A percentile compares a stretch with the other conserved stretches of the same genome.
These are phyloP conservation scores for Plasmodium vinckei DNA, from an alignment of 169 alveolate genomes.

Conservation along the genomic window DNA sequence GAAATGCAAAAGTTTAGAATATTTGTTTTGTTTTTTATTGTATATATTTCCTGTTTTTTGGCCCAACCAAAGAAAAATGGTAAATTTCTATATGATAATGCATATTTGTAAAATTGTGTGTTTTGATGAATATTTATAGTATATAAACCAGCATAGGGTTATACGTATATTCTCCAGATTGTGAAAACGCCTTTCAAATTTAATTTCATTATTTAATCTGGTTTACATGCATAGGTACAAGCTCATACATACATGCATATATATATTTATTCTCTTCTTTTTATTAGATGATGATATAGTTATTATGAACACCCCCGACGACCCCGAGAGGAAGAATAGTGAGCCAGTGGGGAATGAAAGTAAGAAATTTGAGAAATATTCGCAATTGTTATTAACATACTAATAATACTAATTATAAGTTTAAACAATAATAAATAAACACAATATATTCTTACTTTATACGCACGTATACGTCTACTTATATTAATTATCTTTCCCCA, in stretches of 20 bases:
- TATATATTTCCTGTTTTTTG: slow-evolving; percentile 42
- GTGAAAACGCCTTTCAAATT: too few species aligned
- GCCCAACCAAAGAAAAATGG: slow-evolving; percentile 42
- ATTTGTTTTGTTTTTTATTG: slow-evolving; percentile 29
- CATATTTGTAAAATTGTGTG: not conserved
- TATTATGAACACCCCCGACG: slow-evolving; percentile 25
- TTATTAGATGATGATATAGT: slow-evolving; percentile 44
- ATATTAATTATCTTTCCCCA: too few species aligned
- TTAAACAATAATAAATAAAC: too few species aligned
- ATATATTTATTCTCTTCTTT: slow-evolving; percentile 8
- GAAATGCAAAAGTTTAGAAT: slow-evolving; percentile 43
- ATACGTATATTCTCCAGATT: too few species aligned
- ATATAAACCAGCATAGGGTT: too few species aligned
- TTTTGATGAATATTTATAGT: too few species aligned
- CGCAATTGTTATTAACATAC: not conserved
- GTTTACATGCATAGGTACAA: not conserved
- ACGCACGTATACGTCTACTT: too few species aligned
- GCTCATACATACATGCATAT: not conserved
- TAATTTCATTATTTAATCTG: not conserved
- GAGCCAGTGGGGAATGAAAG: slow-evolving; percentile 17
- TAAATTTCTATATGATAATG: slow-evolving; percentile 3
- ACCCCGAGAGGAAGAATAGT: not conserved
- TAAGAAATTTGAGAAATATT: not conserved
- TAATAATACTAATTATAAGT: not conserved
- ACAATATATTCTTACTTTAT: too few species aligned